Percentiles rank a stretch among this genome's conserved stretches.
Conservation (phyloP, 1,139 yeast species). For the Pneumocystis sp. region DNA sequence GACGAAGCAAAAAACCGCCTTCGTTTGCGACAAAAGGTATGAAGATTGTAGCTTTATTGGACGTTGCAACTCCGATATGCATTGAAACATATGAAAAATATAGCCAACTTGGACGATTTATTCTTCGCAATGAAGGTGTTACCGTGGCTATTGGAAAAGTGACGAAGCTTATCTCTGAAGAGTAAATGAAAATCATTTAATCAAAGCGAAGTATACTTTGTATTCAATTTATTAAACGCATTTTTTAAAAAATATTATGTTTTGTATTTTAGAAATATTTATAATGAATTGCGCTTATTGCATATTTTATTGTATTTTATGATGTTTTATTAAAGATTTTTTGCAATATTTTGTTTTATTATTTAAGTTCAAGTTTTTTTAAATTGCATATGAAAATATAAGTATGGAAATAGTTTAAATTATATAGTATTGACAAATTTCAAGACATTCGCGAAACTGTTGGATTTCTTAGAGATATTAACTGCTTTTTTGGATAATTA, state of each 20-base stretch:
- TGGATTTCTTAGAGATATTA: too few species aligned
- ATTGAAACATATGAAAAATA: constrained; percentile 83
- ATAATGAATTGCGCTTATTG: neutral
- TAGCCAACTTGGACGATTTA: constrained; percentile 94
- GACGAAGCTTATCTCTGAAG: constrained; percentile 26
- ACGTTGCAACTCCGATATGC: constrained; percentile 52
- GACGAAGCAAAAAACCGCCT: constrained; percentile 91
- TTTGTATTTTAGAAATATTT: neutral
- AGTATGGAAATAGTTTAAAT: too few species aligned
- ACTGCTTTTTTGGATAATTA: too few species aligned
- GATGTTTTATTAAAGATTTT: too few species aligned
- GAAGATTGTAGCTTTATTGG: constrained; percentile 89
- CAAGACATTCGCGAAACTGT: too few species aligned
- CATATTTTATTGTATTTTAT: neutral
- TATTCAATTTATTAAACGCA: neutral
- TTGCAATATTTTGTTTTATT: too few species aligned
- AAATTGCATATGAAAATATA: too few species aligned
- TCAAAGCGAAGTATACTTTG: neutral
- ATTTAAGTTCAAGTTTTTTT: too few species aligned
- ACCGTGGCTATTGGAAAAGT: constrained; percentile 98
- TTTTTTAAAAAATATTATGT: neutral
- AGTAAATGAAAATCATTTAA: neutral
- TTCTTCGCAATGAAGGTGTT: constrained; percentile 94
- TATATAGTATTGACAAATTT: too few species aligned
- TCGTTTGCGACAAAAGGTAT: constrained; percentile 98